Evolutionary conservation across 2,329 filamentous ascomycete genomes (phyloP), one percentile per base, ranked within the genome.

Genomic region (Trichoderma atroviride): DNA sequence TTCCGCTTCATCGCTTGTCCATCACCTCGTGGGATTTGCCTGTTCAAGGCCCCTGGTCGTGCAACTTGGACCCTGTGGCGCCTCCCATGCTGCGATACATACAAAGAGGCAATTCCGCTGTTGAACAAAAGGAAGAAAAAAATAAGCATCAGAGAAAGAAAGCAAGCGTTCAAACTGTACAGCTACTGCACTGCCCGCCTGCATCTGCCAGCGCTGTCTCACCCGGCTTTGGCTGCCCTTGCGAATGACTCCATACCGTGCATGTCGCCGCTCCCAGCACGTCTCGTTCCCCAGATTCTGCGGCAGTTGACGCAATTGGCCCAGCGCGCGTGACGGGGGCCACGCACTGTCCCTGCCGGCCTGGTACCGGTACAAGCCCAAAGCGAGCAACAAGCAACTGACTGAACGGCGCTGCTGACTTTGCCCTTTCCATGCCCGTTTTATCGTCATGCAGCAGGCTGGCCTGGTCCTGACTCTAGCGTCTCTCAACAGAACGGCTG

Each of bases 301-400:
- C 47, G 57, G 47, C 2, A 47, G 50, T 47, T 69, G 68, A 69
- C 68, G 68, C 68, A 69, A 69, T 64, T 64, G 60, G 60, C 24
- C 59, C 52, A 43, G 40, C 40, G 68, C 68, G 67, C 67, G 68
- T 69, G 60, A 69, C 58, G 53, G 47, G 47, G n/a, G 40, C 47
- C n/a, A n/a, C 68, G 68, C 68, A 64, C 68, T 63, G 59, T 69
- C 59, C 59, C 56, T 58, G 59, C 53, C 11, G 29, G 19, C 11
- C 29, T n/a, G 40, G 33, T 33, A 33, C 67, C 53, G 16, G 31
- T 68, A 68, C 65, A 22, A 27, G 27, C 27, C 27, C 14, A 31
- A 5, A 40, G 40, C 16, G 40, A 43, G 40, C 40, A 9, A 9
- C 40, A 19, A 43, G 40, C 40, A 43, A 43, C 40, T 43, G n/a